Conservation (phyloP, 2,329 filamentous ascomycete genomes). For the Coniella vitis region DNA sequence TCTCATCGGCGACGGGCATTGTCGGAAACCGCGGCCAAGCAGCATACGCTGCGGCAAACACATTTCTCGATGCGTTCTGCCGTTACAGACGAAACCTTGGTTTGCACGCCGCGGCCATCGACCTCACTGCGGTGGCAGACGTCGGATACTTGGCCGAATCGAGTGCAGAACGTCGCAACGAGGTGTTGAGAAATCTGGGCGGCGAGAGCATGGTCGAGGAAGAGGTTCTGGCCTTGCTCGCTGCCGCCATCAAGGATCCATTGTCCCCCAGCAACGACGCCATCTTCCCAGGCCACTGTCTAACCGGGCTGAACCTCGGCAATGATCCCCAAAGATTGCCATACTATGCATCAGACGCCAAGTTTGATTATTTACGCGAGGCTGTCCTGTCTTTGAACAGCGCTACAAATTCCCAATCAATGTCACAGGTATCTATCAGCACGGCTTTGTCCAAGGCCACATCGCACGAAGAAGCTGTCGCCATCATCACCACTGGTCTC, state of each 20-base stretch:
- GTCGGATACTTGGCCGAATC: slow-evolving; percentile 45
- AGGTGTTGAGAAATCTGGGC: slow-evolving; percentile 36
- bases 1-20: slow-evolving; percentile 46
- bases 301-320: slow-evolving; percentile 7
- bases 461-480: slow-evolving; percentile 37
- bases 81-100: slow-evolving; percentile 28
- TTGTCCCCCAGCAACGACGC: not conserved
- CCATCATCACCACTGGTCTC: slow-evolving; percentile 39
- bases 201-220: slow-evolving; percentile 29
- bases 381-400: slow-evolving; percentile 25
- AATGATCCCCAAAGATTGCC: slow-evolving; percentile 26
- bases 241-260: slow-evolving; percentile 1
- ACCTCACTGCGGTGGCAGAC: slow-evolving; percentile 45
- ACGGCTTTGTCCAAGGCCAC: slow-evolving; percentile 35
- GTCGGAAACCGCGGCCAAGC: slow-evolving; percentile 46
- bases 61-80: slow-evolving; percentile 33
- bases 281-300: slow-evolving; percentile 20
- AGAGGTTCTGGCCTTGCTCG: slow-evolving; percentile 22
- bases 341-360: slow-evolving; percentile 49
- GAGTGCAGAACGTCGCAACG: slow-evolving; percentile 29
- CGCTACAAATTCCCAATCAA: slow-evolving; percentile 19
- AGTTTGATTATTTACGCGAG: slow-evolving; percentile 44
- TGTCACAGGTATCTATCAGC: slow-evolving; percentile 33
- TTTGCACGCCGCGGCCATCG: slow-evolving; percentile 35
- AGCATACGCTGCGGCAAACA: slow-evolving; percentile 40